phyloP scores from a whole-genome alignment of 495 filamentous ascomycete genomes.

The Durotheca rogersii region DNA sequence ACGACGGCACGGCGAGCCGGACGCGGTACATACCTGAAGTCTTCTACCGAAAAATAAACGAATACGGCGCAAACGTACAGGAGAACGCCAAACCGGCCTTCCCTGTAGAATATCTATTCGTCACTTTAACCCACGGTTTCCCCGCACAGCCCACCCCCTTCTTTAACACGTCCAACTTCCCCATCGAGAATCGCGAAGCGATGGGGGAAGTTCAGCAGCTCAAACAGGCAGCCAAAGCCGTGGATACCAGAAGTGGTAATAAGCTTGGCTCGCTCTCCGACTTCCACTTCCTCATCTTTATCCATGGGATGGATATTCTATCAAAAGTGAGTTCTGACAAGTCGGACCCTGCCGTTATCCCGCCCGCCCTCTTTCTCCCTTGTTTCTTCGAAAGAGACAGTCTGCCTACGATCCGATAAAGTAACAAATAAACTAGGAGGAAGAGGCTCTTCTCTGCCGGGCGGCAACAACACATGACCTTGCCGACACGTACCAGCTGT shows the following conservation, averaged over 20 bases:
- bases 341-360: not conserved
- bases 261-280: slow-evolving; percentile 69
- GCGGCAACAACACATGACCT: slow-evolving; percentile 77
- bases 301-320: slow-evolving; percentile 76
- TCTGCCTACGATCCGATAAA: slow-evolving; percentile 6
- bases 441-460: slow-evolving; percentile 81
- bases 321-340: slow-evolving; percentile 61
- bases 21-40: slow-evolving; percentile 95
- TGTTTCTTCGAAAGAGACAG: slow-evolving; percentile 4
- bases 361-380: not conserved
- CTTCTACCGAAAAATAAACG: slow-evolving; percentile 93
- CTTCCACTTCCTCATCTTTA: slow-evolving; percentile 88
- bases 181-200: slow-evolving; percentile 85
- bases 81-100: slow-evolving; percentile 96
- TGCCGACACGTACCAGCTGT: slow-evolving; percentile 73
- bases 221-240: slow-evolving; percentile 41
- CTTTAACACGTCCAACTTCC: slow-evolving; percentile 70
- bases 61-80: slow-evolving; percentile 93
- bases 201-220: slow-evolving; percentile 79
- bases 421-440: slow-evolving; percentile 61
- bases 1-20: slow-evolving; percentile 66
- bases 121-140: slow-evolving; percentile 96
- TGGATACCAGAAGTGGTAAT: slow-evolving; percentile 38
- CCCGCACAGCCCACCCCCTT: slow-evolving; percentile 73
- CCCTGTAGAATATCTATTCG: slow-evolving; percentile 92